Evolutionary conservation across 1,284 basidiomycete genomes (phyloP), one percentile per base, ranked within the genome.

Genomic region (Schizophyllum commune): DNA sequence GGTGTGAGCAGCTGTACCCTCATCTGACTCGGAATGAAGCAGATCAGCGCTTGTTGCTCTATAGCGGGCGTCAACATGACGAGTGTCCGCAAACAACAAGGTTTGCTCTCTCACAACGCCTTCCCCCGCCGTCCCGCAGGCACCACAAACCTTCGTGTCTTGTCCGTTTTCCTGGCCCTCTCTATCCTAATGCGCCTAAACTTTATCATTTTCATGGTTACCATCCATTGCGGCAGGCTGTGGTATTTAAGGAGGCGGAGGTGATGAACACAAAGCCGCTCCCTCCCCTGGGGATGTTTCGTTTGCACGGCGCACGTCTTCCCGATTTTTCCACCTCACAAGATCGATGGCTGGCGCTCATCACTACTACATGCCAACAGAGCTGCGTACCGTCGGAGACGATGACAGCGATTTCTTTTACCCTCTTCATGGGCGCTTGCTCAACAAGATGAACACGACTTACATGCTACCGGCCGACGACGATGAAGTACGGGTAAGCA

Each of bases 391-490:
- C 39, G 39, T 47, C 39, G 39, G 39, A 2, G 39, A 47, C 39
- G 39, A 47, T 47, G 39, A 47, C 39, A 47, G 39, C 17, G 39
- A 47, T 4, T 5, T 27, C 4, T 64, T 59, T 20, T 58, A 59
- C n/a, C 33, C 59, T 22, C 21, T 64, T 56, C 73, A 83, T 68
- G 79, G 77, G 34, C 77, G 83, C 56, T 74, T 69, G 55, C 75
- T 84, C 68, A 84, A 80, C 65, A 73, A 72, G 21, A 70, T 85
- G 66, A 85, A 81, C 63, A 66, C 68, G 21, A 73, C 74, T 6
- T 88, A 87, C 67, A 74, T 84, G 70, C 79, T 88, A 60, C 85
- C 85, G 22, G 81, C 79, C 2, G 85, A 87, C 70, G 72, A 77
- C 22, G 84, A 86, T 54, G 85, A 86, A 74, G 74, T 83, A 65